These are phyloP conservation scores for Funneliformis mosseae DNA, from an alignment of 192 early-diverging fungal genomes.

Conservation along the genomic window DNA sequence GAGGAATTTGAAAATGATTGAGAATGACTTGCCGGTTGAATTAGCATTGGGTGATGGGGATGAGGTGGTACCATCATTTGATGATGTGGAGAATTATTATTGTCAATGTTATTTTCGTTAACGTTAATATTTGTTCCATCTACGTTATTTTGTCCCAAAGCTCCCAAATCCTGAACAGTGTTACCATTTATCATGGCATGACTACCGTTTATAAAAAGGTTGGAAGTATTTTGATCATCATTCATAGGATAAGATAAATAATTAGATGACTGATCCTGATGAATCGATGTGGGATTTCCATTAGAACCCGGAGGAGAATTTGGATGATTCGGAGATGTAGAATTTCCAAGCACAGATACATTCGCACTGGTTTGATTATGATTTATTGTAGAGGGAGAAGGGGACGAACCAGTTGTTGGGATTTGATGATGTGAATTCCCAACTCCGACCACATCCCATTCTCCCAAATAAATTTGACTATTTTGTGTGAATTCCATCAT, in stretches of 20 bases:
- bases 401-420: neutral
- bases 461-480: neutral
- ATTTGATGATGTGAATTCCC: neutral
- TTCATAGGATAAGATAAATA: neutral
- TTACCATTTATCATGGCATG: neutral
- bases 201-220: neutral
- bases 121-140: neutral
- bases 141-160: neutral
- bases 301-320: neutral
- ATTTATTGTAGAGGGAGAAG: neutral
- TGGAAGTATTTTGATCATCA: neutral
- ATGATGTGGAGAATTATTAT: neutral
- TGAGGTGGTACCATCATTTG: neutral
- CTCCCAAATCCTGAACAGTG: neutral
- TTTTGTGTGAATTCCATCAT: neutral
- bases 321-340: neutral
- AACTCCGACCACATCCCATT: neutral
- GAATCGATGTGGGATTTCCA: neutral
- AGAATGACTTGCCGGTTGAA: neutral
- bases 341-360: neutral
- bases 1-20: neutral
- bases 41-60: neutral
- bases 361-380: neutral
- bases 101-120: neutral
- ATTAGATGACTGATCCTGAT: neutral